Evolutionary conservation across 192 early-diverging fungal species (phyloP).

Genomic region (Entomortierella beljakovae): DNA sequence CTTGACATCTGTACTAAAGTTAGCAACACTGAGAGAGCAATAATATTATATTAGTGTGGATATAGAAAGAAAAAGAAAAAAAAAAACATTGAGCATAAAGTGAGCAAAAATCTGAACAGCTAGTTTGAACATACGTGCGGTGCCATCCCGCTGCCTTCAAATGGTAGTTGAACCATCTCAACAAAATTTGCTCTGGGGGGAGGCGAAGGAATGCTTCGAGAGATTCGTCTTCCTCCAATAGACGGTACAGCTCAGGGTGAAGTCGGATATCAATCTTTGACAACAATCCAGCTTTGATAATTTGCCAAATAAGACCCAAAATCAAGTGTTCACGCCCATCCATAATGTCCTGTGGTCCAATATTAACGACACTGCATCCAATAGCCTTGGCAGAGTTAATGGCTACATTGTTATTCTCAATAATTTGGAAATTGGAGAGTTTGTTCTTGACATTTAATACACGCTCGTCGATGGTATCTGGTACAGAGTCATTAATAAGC

Average conservation of each 20-base stretch:
- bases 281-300: constrained; percentile 97
- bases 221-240: constrained; percentile 93
- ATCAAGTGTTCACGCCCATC: constrained; percentile 97
- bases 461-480: constrained; percentile 99
- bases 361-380: constrained; percentile 98
- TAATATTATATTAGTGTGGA: constrained; percentile 6
- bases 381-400: constrained; percentile 99
- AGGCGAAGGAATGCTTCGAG: constrained; percentile 95
- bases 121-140: constrained; percentile 61
- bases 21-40: constrained; percentile 70
- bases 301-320: constrained; percentile 98
- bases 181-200: constrained; percentile 95
- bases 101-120: constrained; percentile 4
- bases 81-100: neutral
- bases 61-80: neutral
- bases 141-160: constrained; percentile 92
- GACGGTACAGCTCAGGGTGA: constrained; percentile 97
- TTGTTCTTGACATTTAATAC: constrained; percentile 91
- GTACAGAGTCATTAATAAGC: constrained; percentile 97
- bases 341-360: constrained; percentile 96
- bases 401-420: constrained; percentile 99
- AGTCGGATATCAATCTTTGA: constrained; percentile 98
- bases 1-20: constrained; percentile 93
- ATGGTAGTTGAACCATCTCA: constrained; percentile 99
- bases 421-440: constrained; percentile 95